Base-by-base conservation (phyloP, 2,329 filamentous ascomycete genomes). In the Fusarium sp. region DNA sequence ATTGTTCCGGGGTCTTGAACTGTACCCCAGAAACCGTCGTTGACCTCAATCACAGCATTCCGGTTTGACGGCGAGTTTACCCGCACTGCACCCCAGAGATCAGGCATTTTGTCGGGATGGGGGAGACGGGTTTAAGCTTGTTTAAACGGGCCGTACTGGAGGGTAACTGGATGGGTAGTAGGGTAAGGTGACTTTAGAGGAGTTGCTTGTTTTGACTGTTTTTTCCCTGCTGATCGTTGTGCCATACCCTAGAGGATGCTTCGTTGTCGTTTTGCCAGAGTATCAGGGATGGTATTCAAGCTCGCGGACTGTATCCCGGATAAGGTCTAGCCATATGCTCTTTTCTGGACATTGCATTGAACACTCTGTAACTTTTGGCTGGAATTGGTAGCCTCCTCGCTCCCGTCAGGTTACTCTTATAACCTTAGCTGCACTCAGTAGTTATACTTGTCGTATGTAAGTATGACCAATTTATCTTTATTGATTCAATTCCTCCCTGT, bases 11-110 rank as follows among this genome's bases (percentile, higher is more conserved):
- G 47, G 41, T 36, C 45, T 24, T 20, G 18, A 45, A 7, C 14
- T 41, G 35, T 28, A 67, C 66, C 66, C 66, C 66, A 35, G 65
- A 69, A 56, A 61, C 55, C 35, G 12, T 39, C 32, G 11, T 13
- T 10, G n/a, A 13, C 39, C 28, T 56, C 26, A 62, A 36, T 28
- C 24, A 47, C 15, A 32, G 20, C 45, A 10, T 26, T 48, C 22
- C 51, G 35, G 63, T 62, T 20, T 18, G 39, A 15, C 51, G 22
- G 41, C 36, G 44, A 69, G 57, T 42, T 44, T 35, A 56, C 66
- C 65, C 57, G 56, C 65, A 45, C 57, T 69, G 56, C 65, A 69
- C 66, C 66, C 66, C 66, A 63, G 66, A 63, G 56, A 64, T 41
- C 45, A 67, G 24, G 28, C 15, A 32, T 32, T 15, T 35, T 8